Base-by-base conservation (phyloP, 805 yeast species). In the Myxozyma geophila region DNA sequence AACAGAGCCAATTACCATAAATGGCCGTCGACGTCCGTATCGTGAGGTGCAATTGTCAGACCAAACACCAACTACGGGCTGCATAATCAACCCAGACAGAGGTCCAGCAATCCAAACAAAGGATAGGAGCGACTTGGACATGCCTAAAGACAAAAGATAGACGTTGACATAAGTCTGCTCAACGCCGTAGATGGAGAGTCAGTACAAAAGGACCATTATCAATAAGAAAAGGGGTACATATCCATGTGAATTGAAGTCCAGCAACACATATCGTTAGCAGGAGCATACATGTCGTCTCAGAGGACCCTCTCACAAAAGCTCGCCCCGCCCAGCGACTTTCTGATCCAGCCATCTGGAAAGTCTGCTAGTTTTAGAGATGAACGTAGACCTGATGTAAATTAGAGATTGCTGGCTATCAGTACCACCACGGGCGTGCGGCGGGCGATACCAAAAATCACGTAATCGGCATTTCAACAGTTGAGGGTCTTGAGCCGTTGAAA, bases 51-150 rank as follows among this genome's bases (percentile, higher is more conserved):
- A 81, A 62, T 80, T 79, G 70, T 86, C 90, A 60, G 87, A 83
- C 60, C 83, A 70, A 2, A 83, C 78, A 0, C 90, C 90, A 44
- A 85, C 83, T 8, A 85, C 76, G 0, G 90, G 90, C 72, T 86
- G 89, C 4, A 87, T 87, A 33, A 86, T 68, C 0, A 86, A 78
- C 0, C 89, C 89, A n/a, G 87, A 82, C 17, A 85, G 70, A 0
- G 90, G 89, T 2, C 89, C 88, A 0, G 88, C 88, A 23, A 86
- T 79, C 90, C 89, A 86, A 6, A 86, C 81, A 52, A 86, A 74
- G 2, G 88, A 85, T 62, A 86, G 72, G 0, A 79, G 70, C 37
- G 83, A 80, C 69, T 85, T 85, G 1, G 88, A 80, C 55, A 86
- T 76, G 4, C 89, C 89, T 17, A 86, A 74, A 0, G 87, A 83